A percentile compares a stretch with the other conserved stretches of the same genome.
Evolutionary conservation across 345 rosid species (phyloP).

Genomic region (Lumnitzera littorea): DNA sequence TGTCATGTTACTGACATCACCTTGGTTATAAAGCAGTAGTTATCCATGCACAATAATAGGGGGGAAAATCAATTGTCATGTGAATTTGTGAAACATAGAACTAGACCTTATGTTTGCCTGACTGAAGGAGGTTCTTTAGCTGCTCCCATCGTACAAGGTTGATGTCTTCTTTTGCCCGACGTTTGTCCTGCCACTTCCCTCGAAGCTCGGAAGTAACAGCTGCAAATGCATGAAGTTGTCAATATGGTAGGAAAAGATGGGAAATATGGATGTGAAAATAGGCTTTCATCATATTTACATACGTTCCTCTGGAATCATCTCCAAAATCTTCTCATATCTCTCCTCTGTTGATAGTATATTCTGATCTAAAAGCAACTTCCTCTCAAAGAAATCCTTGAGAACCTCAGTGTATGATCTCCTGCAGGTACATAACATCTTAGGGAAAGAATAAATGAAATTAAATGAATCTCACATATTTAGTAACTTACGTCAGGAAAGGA

Average conservation of each 20-base stretch:
- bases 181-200: slow-evolving; percentile 71
- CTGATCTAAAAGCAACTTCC: slow-evolving; percentile 55
- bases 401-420: slow-evolving; percentile 85
- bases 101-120: slow-evolving; percentile 68
- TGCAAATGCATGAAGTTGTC: slow-evolving; percentile 21
- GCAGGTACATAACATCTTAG: slow-evolving; percentile 9
- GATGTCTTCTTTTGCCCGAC: slow-evolving; percentile 56
- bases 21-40: too few relatives aligned
- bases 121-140: slow-evolving; percentile 58
- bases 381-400: slow-evolving; percentile 67
- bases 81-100: neutral
- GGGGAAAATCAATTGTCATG: too few relatives aligned
- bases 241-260: neutral
- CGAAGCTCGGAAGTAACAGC: slow-evolving; percentile 78
- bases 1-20: too few relatives aligned
- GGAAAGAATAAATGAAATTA: neutral
- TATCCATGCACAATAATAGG: too few relatives aligned
- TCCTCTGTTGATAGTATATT: slow-evolving; percentile 58
- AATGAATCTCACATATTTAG: slow-evolving; percentile 1
- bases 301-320: slow-evolving; percentile 85
- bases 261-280: slow-evolving; percentile 1
- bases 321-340: slow-evolving; percentile 76
- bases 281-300: slow-evolving; percentile 7
- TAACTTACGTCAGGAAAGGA: slow-evolving; percentile 83
- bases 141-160: slow-evolving; percentile 74